These are phyloP conservation scores for Lepraria neglecta DNA, from an alignment of 495 filamentous ascomycete genomes.

Conservation along the genomic window DNA sequence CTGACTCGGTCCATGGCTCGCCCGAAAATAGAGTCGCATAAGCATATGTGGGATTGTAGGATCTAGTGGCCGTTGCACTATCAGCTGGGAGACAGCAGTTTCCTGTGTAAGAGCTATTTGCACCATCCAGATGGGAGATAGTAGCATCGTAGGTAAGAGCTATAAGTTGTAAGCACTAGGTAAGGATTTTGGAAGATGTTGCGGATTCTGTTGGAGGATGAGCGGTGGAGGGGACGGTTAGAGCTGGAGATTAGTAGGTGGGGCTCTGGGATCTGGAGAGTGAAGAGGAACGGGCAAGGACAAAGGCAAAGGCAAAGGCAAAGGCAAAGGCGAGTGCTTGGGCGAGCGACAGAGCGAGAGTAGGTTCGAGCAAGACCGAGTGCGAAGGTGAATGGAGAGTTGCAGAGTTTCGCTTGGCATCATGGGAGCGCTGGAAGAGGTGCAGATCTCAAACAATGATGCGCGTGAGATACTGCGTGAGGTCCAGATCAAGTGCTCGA, in stretches of 20 bases:
- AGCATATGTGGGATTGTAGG: neutral
- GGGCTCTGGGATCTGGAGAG: neutral
- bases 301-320: neutral
- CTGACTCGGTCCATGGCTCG: too few species aligned
- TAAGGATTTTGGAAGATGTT: neutral
- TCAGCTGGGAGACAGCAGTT: too few species aligned
- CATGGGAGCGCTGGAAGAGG: neutral
- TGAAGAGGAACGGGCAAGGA: neutral
- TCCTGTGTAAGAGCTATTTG: neutral
- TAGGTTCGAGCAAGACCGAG: too few species aligned
- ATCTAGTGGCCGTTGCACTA: neutral
- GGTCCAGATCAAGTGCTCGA: neutral
- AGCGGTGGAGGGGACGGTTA: neutral
- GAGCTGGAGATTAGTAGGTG: neutral
- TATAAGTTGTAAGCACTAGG: neutral
- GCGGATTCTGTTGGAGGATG: neutral
- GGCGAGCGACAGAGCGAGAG: too few species aligned
- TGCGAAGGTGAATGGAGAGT: neutral
- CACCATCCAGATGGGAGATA: neutral
- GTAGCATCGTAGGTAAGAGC: neutral
- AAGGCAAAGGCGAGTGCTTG: neutral
- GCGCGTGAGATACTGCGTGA: neutral
- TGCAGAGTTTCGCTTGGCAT: neutral
- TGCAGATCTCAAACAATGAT: neutral
- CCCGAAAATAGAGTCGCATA: too few species aligned